Evolutionary conservation across 805 yeast species (phyloP).

Genomic region (Candida caryicola): DNA sequence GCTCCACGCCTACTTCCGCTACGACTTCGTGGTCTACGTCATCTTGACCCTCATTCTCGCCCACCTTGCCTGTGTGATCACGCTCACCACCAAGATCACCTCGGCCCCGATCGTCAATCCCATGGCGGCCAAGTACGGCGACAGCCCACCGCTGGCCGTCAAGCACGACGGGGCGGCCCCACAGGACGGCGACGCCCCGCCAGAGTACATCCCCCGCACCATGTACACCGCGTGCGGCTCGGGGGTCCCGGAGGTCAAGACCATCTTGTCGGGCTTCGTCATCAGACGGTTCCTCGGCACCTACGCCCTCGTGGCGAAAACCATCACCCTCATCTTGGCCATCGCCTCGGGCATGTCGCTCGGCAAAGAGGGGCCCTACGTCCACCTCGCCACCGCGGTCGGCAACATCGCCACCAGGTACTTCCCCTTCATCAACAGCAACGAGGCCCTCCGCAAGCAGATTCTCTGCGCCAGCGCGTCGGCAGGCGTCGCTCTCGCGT

Average conservation of each 20-base stretch:
- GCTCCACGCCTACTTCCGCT: constrained; percentile 8
- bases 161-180: not conserved
- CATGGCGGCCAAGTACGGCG: not conserved
- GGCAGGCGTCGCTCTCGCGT: constrained; percentile 60
- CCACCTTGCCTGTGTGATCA: constrained; percentile 40
- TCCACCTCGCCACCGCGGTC: constrained; percentile 56
- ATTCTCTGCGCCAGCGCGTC: constrained; percentile 55
- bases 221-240: constrained; percentile 56
- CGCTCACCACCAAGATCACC: constrained; percentile 45
- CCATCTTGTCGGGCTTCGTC: constrained; percentile 57
- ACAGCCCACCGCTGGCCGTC: not conserved
- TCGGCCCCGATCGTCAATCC: constrained; percentile 2
- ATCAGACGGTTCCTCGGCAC: constrained; percentile 52
- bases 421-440: constrained; percentile 43
- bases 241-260: constrained; percentile 62
- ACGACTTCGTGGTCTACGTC: constrained; percentile 38
- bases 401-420: constrained; percentile 52
- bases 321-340: constrained; percentile 47
- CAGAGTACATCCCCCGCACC: constrained; percentile 12
- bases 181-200: not conserved
- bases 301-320: constrained; percentile 48
- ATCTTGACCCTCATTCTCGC: constrained; percentile 43
- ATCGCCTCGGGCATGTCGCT: constrained; percentile 56
- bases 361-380: constrained; percentile 64
- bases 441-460: constrained; percentile 51